Conservation (phyloP, 2,329 filamentous ascomycete genomes). For the Ophiognomonia clavigignenti-juglandacearum region DNA sequence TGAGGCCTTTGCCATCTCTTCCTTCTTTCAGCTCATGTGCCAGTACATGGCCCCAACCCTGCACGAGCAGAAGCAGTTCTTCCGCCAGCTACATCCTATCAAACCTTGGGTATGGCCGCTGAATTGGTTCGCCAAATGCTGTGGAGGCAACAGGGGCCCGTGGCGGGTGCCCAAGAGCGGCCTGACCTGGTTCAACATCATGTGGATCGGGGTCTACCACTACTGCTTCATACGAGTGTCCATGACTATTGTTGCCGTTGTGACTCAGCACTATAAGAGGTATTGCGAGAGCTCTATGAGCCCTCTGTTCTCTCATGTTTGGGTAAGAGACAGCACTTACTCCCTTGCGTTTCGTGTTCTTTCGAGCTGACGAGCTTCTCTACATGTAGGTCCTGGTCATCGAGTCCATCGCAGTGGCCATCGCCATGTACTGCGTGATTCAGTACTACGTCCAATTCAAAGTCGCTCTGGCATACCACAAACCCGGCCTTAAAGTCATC, state of each 20-base stretch:
- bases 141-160: conserved; percentile 62
- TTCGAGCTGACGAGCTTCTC: conserved; percentile 2
- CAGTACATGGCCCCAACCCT: conserved; percentile 74
- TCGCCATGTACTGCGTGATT: conserved; percentile 85
- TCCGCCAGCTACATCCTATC: conserved; percentile 60
- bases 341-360: neutral
- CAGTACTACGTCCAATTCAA: conserved; percentile 82
- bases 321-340: conserved; percentile 50
- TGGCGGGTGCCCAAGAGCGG: conserved; percentile 75
- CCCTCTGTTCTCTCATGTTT: conserved; percentile 78
- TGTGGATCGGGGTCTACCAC: conserved; percentile 80
- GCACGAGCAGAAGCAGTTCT: conserved; percentile 78
- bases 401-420: conserved; percentile 66
- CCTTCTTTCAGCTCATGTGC: conserved; percentile 80
- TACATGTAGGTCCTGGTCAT: conserved; percentile 54
- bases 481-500: conserved; percentile 73
- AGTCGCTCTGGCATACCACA: conserved; percentile 61
- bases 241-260: conserved; percentile 74
- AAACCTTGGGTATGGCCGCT: conserved; percentile 73
- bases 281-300: conserved; percentile 78
- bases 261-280: conserved; percentile 61
- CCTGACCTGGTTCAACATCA: conserved; percentile 85
- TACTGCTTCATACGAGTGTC: conserved; percentile 78
- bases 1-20: conserved; percentile 82
- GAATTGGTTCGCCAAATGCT: conserved; percentile 65